Evolutionary conservation across 148 eudicot genomes (phyloP).

Genomic region (Diospyros lotus): DNA sequence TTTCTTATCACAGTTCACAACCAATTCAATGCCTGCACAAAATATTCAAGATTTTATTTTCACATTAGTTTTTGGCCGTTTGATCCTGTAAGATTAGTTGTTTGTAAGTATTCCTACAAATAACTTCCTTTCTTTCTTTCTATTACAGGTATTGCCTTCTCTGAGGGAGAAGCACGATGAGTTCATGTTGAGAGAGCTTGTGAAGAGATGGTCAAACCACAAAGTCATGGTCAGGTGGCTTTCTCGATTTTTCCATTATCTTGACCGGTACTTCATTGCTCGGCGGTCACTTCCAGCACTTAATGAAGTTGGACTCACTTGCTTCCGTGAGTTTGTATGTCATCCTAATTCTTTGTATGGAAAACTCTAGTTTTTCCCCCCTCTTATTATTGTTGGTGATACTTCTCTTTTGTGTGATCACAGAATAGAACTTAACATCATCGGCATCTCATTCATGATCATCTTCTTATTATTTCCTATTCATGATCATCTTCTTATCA

Average conservation of each 20-base stretch:
- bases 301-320: conserved; percentile 61
- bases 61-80: too few species aligned
- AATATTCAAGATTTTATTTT: too few species aligned
- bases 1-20: too few species aligned
- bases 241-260: conserved; percentile 66
- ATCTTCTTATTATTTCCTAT: too few species aligned
- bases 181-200: conserved; percentile 64
- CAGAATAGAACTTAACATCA: too few species aligned
- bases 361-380: not conserved
- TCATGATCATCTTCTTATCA: too few species aligned
- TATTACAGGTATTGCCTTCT: conserved; percentile 56
- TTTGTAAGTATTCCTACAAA: not conserved
- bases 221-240: conserved; percentile 77
- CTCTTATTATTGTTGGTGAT: too few species aligned
- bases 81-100: too few species aligned
- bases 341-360: too few species aligned
- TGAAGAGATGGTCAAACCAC: conserved; percentile 63
- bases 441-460: too few species aligned
- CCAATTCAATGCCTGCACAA: too few species aligned
- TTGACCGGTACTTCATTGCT: conserved; percentile 70
- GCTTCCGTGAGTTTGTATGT: conserved; percentile 57
- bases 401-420: too few species aligned
- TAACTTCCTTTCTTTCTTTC: not conserved
- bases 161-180: conserved; percentile 63
- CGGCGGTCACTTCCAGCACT: conserved; percentile 56